phyloP scores from a whole-genome alignment of 2,329 filamentous ascomycete species.

The Phaeosphaeriaceae sp. region DNA sequence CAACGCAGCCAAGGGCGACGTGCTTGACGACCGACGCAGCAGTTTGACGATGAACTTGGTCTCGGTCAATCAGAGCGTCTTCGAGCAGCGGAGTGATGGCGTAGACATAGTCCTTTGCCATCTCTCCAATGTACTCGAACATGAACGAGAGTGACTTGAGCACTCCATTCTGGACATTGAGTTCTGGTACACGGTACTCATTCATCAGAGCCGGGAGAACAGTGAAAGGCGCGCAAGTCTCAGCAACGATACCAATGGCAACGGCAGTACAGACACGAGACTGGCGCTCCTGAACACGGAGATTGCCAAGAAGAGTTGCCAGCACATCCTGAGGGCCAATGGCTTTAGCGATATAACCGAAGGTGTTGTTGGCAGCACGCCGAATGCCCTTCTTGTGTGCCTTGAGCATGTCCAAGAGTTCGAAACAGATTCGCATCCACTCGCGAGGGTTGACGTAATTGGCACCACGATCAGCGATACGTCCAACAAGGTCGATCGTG shows the following conservation, averaged over 20 bases:
- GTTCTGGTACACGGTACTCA: constrained; percentile 96
- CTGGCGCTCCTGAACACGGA: constrained; percentile 96
- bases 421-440: constrained; percentile 99
- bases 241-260: constrained; percentile 96
- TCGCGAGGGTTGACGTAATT: constrained; percentile 96
- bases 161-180: constrained; percentile 98
- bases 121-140: constrained; percentile 99
- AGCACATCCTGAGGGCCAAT: constrained; percentile 98
- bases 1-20: constrained; percentile 95
- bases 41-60: constrained; percentile 97
- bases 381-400: constrained; percentile 99
- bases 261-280: constrained; percentile 98
- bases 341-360: constrained; percentile 98
- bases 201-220: constrained; percentile 99
- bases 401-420: constrained; percentile 98
- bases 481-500: constrained; percentile 95
- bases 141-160: constrained; percentile 96
- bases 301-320: constrained; percentile 93
- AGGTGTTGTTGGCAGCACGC: constrained; percentile 98
- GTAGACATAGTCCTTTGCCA: constrained; percentile 99
- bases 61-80: constrained; percentile 95
- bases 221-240: constrained; percentile 97
- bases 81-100: constrained; percentile 95
- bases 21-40: constrained; percentile 98
- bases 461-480: constrained; percentile 95